A percentile compares a stretch with the other conserved stretches of the same genome.
Conservation (phyloP, 306 rosid genomes). For the Ormosia emarginata region DNA sequence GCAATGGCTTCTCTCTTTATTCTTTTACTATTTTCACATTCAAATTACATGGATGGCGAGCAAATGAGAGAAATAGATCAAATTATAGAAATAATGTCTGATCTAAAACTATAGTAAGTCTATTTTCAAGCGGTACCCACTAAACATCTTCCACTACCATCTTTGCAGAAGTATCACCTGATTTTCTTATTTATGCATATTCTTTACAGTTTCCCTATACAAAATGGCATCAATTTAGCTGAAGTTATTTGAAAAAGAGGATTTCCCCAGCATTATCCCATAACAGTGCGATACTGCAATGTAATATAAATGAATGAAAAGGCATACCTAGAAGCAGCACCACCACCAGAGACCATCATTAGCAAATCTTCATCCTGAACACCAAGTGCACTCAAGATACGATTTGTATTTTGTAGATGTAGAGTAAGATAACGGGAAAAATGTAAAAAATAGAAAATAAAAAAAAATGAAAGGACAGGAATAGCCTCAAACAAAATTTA, state of each 20-base stretch:
- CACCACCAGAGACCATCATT: conserved; percentile 64
- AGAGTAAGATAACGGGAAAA: no score
- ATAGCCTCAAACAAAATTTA: no score
- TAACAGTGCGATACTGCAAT: background rate
- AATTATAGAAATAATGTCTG: background rate
- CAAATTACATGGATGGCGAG: background rate
- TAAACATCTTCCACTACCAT: conserved; percentile 2
- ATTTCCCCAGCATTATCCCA: background rate
- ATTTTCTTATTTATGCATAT: background rate
- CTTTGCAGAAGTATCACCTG: background rate
- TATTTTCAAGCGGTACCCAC: conserved; percentile 5
- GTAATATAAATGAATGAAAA: background rate
- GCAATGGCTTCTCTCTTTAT: background rate
- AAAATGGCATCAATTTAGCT: background rate
- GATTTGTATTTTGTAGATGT: no score
- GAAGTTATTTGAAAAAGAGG: background rate
- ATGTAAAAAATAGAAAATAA: no score
- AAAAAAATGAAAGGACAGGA: no score
- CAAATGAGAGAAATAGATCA: background rate
- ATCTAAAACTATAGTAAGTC: background rate
- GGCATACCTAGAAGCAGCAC: conserved; percentile 49
- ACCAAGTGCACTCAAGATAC: conserved; percentile 71
- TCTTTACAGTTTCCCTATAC: background rate
- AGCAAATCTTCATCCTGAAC: conserved; percentile 90
- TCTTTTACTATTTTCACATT: background rate